Conservation (phyloP, 768 basidiomycete genomes). For the Russula compacta region DNA sequence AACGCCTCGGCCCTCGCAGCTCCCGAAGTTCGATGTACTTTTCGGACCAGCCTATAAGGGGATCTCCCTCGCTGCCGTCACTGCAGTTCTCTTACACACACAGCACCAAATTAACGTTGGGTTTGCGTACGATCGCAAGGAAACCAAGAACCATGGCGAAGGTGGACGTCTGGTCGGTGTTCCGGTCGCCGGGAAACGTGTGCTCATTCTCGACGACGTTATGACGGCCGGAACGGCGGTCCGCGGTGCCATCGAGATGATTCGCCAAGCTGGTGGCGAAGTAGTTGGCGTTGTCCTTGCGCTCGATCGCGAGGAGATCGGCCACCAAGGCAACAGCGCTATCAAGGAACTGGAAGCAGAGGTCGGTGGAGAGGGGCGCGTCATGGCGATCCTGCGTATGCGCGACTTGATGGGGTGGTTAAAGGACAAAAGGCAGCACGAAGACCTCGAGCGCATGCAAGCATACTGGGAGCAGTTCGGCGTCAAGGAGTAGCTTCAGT, state of each 20-base stretch:
- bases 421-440: constrained; percentile 51
- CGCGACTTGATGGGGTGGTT: constrained; percentile 79
- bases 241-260: constrained; percentile 69
- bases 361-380: constrained; percentile 58
- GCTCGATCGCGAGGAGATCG: constrained; percentile 82
- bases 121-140: constrained; percentile 91
- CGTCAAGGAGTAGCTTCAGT: constrained; percentile 33
- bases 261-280: constrained; percentile 58
- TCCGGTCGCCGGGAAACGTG: constrained; percentile 65
- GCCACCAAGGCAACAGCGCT: constrained; percentile 62
- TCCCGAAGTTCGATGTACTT: constrained; percentile 63
- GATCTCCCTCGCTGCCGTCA: constrained; percentile 84
- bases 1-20: constrained; percentile 20
- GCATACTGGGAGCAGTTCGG: constrained; percentile 72
- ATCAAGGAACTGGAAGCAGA: constrained; percentile 74
- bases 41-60: constrained; percentile 99
- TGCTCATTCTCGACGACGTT: constrained; percentile 92
- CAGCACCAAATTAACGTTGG: constrained; percentile 59
- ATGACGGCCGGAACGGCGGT: constrained; percentile 91
- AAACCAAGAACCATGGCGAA: constrained; percentile 93
- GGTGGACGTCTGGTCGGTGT: constrained; percentile 88
- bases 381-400: constrained; percentile 78
- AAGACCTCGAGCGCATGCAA: constrained; percentile 63
- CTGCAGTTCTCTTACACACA: constrained; percentile 65
- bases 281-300: constrained; percentile 85